Evolutionary conservation across 208 protist species (phyloP), one percentile per base, ranked within the genome.

Genomic region (Crithidia thermophila): DNA sequence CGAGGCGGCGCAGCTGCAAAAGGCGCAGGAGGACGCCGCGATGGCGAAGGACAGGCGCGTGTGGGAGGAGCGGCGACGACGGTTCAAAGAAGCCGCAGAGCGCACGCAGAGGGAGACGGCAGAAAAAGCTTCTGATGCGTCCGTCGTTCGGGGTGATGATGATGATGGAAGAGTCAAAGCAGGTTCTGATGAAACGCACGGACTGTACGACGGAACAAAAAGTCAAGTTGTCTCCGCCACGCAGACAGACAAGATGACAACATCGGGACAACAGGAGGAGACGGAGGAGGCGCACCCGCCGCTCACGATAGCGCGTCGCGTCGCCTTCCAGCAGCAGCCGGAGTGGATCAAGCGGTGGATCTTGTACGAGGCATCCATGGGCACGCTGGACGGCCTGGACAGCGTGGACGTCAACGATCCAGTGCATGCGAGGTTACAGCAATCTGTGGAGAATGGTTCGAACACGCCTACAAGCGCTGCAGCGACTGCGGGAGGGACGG

Each of bases 311-410:
- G 69, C 69, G 2, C 69, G 34, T 5, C 60, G 37, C 18, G 60
- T 62, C 9, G 40, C 55, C 6, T 73, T 72, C 23, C 59, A 62
- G 7, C 59, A 76, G 16, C 73, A 90, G 31, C 84, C 86, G 11
- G 85, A 86, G 70, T 93, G 90, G 85, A 71, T 95, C 33, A 84
- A 81, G 70, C 81, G 85, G 33, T 95, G 90, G 90, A 76, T 88
- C 23, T 72, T 95, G 9, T 95, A 93, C 47, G 90, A 95, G 36
- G 87, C 84, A 0, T 95, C 90, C 10, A 95, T 95, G 90, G 90
- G 90, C 47, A 95, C 86, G 27, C 59, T 95, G 21, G 85, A 95
- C 45, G 30, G 86, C 1, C 61, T 76, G 9, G 82, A 88, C 18
- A 27, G 27, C 43, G 1, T 28, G 49, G 14, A 46, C 10, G 13